Base-by-base conservation (phyloP, 2,329 filamentous ascomycete genomes). In the Metarhizium robertsii region DNA sequence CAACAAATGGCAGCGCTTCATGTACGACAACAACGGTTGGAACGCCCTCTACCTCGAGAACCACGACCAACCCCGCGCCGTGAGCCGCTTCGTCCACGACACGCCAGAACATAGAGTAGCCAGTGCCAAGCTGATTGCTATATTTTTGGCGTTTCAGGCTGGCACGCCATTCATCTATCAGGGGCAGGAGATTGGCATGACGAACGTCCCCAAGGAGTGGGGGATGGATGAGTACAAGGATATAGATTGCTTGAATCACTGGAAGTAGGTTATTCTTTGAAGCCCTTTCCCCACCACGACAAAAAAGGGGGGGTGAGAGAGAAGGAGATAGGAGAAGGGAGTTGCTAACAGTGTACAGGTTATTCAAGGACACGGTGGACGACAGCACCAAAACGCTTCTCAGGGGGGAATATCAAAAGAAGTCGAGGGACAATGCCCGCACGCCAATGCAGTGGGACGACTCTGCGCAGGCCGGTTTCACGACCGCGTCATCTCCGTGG, bases 391-490 rank as follows among this genome's bases (percentile, higher is more conserved):
- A 73, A 38, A 63, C 67, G 8, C 64, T 68, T 20, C 67, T 67
- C 61, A 74, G 58, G 57, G 59, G 60, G 7, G 74, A 80, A n/a
- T 74, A 84, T 62, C 78, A 80, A 58, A 73, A 76, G 59, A 82
- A 83, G 65, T 82, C 79, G 7, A 70, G 87, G 25, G 87, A 91
- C 67, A 87, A 91, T 66, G 83, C 81, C 7, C 77, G 87, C 49
- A 83, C 84, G 0, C 87, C 87, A 0, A 84, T 91, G 68, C 86
- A 89, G 64, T 91, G 87, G 87, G 76, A 83, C 58, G 64, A 68
- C n/a, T 72, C 69, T 1, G 64, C 71, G 0, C 78, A 89, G 57
- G 85, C 75, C 0, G 87, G 87, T 11, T 91, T 90, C 71, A 84
- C 84, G 0, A 72, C 72, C 2, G 70, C 69, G 8, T 67, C 65